Evolutionary conservation across 306 rosid species (phyloP).

Genomic region (Gleditsia sinensis): DNA sequence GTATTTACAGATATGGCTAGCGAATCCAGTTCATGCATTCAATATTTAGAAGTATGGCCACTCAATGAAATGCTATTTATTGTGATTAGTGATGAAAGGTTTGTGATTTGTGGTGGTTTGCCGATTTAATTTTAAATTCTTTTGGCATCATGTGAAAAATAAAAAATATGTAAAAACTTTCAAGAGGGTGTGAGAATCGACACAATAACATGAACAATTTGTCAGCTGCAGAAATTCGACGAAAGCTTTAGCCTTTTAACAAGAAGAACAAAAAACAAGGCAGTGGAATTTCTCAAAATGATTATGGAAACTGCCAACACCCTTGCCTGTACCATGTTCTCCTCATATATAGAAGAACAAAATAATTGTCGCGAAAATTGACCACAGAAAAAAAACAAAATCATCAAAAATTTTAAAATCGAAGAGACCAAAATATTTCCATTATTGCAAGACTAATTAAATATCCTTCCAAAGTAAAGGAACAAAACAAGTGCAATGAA

Average conservation of each 20-base stretch:
- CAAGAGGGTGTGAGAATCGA: not conserved
- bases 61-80: not conserved
- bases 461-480: not conserved
- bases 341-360: not conserved
- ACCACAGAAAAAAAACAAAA: not conserved
- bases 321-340: constrained; percentile 20
- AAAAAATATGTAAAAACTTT: not conserved
- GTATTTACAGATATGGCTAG: too few species aligned
- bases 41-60: not conserved
- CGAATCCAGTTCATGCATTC: constrained; percentile 13
- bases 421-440: not conserved
- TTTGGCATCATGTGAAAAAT: not conserved
- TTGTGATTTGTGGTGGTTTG: not conserved
- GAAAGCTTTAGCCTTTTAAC: not conserved
- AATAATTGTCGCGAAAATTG: not conserved
- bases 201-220: not conserved
- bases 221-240: not conserved
- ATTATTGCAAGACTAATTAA: not conserved
- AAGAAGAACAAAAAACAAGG: not conserved
- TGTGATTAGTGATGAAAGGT: not conserved
- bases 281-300: not conserved
- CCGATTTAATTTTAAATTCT: not conserved
- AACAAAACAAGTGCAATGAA: not conserved
- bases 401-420: not conserved
- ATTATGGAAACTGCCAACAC: constrained; percentile 5